A percentile compares a stretch with the other conserved stretches of the same genome.
phyloP scores from a whole-genome alignment of 345 rosid genomes.

The Gossypium raimondii region DNA sequence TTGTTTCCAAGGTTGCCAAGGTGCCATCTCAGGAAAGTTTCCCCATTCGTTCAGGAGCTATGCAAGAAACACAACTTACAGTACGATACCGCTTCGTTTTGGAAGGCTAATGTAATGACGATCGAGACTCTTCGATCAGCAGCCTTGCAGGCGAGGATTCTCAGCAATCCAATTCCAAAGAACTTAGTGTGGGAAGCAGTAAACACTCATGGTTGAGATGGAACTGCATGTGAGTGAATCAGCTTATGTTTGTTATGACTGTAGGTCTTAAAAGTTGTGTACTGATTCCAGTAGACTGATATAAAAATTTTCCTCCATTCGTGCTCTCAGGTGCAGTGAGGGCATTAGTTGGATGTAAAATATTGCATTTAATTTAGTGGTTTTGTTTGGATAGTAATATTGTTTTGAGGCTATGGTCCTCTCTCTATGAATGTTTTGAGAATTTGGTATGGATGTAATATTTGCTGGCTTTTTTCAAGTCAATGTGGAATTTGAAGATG shows the following conservation, averaged over 20 bases:
- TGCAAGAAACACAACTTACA: slow-evolving; percentile 57
- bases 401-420: neutral
- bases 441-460: neutral
- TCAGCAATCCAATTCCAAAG: slow-evolving; percentile 37
- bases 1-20: slow-evolving; percentile 58
- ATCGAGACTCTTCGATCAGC: slow-evolving; percentile 31
- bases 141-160: slow-evolving; percentile 51
- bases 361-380: slow-evolving; percentile 10
- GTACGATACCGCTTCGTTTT: slow-evolving; percentile 39
- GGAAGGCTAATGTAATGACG: slow-evolving; percentile 48
- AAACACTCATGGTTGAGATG: slow-evolving; percentile 45
- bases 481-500: slow-evolving; percentile 3
- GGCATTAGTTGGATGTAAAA: slow-evolving; percentile 17
- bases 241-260: neutral
- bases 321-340: neutral
- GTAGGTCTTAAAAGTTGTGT: neutral
- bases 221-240: neutral
- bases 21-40: slow-evolving; percentile 39
- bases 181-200: slow-evolving; percentile 60
- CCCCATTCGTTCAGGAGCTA: slow-evolving; percentile 47
- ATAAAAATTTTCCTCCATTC: neutral
- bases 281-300: neutral
- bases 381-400: slow-evolving; percentile 9
- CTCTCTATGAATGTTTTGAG: neutral
- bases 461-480: neutral